Conservation (phyloP, 345 rosid genomes). For the Lenwebbia sp. region DNA sequence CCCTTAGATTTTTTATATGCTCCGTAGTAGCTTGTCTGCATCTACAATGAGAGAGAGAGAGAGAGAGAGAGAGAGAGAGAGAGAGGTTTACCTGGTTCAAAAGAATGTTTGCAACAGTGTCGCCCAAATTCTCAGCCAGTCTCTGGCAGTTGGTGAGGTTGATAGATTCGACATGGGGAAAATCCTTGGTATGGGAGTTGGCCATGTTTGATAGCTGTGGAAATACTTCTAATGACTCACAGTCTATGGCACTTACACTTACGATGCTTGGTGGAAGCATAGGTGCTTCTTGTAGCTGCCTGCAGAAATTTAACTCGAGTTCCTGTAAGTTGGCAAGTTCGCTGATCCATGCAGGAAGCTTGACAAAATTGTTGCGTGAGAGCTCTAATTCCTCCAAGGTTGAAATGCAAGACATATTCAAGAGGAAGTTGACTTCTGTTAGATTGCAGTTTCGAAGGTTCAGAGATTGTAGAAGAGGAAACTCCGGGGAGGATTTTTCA, state of each 20-base stretch:
- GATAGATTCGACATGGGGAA: not conserved
- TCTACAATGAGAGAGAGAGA: not conserved
- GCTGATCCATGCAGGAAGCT: conserved; percentile 6
- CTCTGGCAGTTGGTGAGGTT: conserved; percentile 4
- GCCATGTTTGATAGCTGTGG: not conserved
- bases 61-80: not conserved
- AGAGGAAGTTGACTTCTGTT: not conserved
- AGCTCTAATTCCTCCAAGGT: conserved; percentile 4
- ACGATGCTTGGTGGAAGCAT: conserved; percentile 7
- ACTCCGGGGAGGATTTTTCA: not conserved
- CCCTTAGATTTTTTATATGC: not conserved
- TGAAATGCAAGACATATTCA: not conserved
- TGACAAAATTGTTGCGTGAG: conserved; percentile 6
- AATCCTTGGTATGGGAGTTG: not conserved
- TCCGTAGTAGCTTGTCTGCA: not conserved
- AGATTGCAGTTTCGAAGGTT: conserved; percentile 10
- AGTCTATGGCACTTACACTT: not conserved
- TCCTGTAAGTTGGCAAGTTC: not conserved
- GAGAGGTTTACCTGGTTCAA: conserved; percentile 3
- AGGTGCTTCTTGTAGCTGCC: conserved; percentile 7
- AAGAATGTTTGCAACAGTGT: not conserved
- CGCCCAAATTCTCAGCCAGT: conserved; percentile 2
- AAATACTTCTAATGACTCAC: conserved; percentile 7
- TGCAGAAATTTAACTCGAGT: conserved; percentile 1
- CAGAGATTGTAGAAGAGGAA: not conserved